Conservation (phyloP, 768 basidiomycete species). For the Phylloporus arenicola region DNA sequence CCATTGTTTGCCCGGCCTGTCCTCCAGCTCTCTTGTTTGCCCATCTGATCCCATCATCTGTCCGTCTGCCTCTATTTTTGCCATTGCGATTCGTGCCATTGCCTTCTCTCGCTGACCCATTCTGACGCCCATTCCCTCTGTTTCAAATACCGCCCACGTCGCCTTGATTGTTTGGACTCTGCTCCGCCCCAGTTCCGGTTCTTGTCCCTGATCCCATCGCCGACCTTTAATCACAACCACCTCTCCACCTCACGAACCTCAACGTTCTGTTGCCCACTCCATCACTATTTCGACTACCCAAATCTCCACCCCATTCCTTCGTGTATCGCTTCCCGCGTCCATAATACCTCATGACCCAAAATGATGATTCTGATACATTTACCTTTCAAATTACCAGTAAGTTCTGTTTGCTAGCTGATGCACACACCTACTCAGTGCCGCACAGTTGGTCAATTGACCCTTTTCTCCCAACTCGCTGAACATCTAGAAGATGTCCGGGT, state of each 20-base stretch:
- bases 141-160: background rate
- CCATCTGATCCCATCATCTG: too few species aligned
- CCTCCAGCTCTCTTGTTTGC: background rate
- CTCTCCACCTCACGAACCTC: too few species aligned
- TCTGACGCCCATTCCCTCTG: background rate
- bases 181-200: background rate
- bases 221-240: too few species aligned
- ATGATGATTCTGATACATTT: background rate
- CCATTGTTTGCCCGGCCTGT: too few species aligned
- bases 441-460: background rate
- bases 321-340: background rate
- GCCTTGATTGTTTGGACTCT: background rate
- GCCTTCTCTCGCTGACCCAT: background rate
- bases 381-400: background rate
- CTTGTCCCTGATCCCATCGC: too few species aligned
- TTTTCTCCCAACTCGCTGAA: background rate
- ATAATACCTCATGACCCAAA: background rate
- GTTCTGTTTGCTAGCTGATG: background rate
- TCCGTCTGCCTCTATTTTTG: too few species aligned
- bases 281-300: too few species aligned
- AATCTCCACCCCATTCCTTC: too few species aligned
- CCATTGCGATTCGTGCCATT: background rate
- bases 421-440: background rate
- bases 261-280: too few species aligned
- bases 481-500: background rate